phyloP scores from a whole-genome alignment of 2,329 filamentous ascomycete genomes.

The Cyanodermella asteris region DNA sequence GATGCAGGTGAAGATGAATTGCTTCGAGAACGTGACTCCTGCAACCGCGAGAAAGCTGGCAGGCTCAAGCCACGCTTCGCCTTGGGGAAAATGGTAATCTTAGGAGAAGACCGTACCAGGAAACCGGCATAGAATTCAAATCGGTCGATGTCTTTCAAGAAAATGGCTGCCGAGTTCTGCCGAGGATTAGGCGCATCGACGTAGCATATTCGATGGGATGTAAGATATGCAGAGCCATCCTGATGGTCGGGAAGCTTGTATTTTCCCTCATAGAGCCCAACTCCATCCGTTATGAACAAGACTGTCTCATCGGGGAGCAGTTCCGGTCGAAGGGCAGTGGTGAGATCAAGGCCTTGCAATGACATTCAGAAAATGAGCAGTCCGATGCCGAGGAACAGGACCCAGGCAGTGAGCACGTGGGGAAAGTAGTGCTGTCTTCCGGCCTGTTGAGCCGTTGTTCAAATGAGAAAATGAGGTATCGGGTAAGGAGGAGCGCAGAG shows the following conservation, averaged over 20 bases:
- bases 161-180: constrained; percentile 62
- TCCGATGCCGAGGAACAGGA: constrained; percentile 8
- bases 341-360: constrained; percentile 85
- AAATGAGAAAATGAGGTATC: too few species aligned
- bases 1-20: too few species aligned
- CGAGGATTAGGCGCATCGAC: constrained; percentile 74
- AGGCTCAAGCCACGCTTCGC: too few species aligned
- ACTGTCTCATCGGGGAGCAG: constrained; percentile 85
- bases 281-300: constrained; percentile 90
- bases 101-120: constrained; percentile 81
- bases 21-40: too few species aligned
- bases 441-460: too few species aligned
- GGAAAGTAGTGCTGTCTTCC: too few species aligned
- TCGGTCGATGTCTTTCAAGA: constrained; percentile 76
- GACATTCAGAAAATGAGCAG: constrained; percentile 56
- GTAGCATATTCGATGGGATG: constrained; percentile 87
- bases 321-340: constrained; percentile 80
- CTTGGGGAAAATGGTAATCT: constrained; percentile 76
- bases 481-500: too few species aligned
- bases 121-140: constrained; percentile 87
- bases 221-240: constrained; percentile 89
- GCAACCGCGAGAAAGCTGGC: too few species aligned
- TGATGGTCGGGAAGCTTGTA: constrained; percentile 88
- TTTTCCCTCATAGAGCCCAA: constrained; percentile 94
- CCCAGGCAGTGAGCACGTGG: too few species aligned